Conservation (phyloP, 2,329 filamentous ascomycete genomes). For the Tolypocladium tundrense region DNA sequence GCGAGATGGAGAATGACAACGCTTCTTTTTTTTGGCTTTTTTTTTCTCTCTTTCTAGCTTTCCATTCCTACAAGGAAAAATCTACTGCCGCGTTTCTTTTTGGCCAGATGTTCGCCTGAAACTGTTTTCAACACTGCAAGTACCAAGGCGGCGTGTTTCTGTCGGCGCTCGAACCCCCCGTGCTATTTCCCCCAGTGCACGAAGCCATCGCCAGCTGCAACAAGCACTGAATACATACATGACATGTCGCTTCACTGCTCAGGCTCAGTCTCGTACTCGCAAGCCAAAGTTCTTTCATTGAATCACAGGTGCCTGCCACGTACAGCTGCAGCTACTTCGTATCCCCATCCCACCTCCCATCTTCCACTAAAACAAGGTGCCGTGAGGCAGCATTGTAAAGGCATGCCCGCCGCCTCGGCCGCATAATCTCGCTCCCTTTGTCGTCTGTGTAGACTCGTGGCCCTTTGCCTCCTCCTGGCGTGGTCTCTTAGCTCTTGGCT, state of each 20-base stretch:
- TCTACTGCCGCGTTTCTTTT: no score
- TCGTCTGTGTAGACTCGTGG: background rate
- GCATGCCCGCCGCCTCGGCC: slow-evolving; percentile 1
- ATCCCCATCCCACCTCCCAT: background rate
- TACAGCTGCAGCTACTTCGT: background rate
- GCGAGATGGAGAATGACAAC: slow-evolving; percentile 46
- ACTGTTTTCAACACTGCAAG: background rate
- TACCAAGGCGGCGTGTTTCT: background rate
- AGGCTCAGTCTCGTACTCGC: background rate
- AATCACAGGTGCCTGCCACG: background rate
- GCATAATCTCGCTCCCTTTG: slow-evolving; percentile 6
- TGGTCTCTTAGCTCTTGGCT: background rate
- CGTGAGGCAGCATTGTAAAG: slow-evolving; percentile 38
- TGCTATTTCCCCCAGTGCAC: background rate
- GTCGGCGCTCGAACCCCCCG: background rate
- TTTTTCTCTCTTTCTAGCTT: no score
- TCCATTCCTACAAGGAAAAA: background rate
- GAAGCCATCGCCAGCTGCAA: slow-evolving; percentile 5
- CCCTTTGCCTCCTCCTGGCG: slow-evolving; percentile 1
- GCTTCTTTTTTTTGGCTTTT: slow-evolving; percentile 26
- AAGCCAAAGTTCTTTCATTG: background rate
- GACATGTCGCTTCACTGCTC: background rate
- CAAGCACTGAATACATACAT: no score
- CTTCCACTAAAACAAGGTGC: slow-evolving; percentile 25
- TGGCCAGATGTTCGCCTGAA: no score